Conservation (phyloP, 352 stramenopile species). For the Phytopythium aichiense region DNA sequence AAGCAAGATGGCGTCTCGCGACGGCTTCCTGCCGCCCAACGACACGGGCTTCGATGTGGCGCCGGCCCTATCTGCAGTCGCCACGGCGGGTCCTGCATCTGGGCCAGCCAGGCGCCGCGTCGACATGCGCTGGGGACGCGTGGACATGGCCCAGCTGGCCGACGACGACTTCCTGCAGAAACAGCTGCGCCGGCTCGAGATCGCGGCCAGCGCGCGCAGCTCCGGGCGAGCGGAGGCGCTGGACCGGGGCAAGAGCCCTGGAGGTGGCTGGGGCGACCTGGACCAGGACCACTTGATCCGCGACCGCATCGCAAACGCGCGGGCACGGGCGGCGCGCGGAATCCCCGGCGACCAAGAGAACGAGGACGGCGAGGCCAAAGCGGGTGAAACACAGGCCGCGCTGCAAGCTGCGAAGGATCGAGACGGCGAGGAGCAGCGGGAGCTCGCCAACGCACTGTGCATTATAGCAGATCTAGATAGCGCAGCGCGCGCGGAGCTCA, state of each 20-base stretch:
- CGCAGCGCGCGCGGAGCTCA: slow-evolving; percentile 30
- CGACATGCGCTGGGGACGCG: slow-evolving; percentile 63
- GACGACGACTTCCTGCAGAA: slow-evolving; percentile 70
- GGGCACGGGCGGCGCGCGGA: slow-evolving; percentile 17
- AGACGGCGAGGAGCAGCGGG: slow-evolving; percentile 12
- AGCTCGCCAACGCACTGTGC: slow-evolving; percentile 45
- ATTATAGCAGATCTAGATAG: slow-evolving; percentile 48
- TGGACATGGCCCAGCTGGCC: slow-evolving; percentile 52
- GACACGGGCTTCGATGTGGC: slow-evolving; percentile 24
- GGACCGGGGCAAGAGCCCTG: not conserved
- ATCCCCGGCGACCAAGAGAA: slow-evolving; percentile 19
- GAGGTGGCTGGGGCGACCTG: not conserved
- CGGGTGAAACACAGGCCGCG: not conserved
- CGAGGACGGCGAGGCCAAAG: slow-evolving; percentile 14
- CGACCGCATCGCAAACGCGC: slow-evolving; percentile 15
- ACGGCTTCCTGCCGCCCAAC: slow-evolving; percentile 6
- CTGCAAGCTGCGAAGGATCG: not conserved
- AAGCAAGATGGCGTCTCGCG: slow-evolving; percentile 5
- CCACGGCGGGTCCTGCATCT: not conserved
- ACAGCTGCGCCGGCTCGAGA: slow-evolving; percentile 58
- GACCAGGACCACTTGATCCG: slow-evolving; percentile 18
- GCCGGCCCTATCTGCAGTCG: not conserved
- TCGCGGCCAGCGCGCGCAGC: slow-evolving; percentile 27
- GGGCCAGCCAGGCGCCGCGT: slow-evolving; percentile 16
- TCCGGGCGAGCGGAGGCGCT: not conserved